A percentile compares a stretch with the other conserved stretches of the same genome.
These are phyloP conservation scores for Oehlia diaphana DNA, from an alignment of 192 early-diverging fungal species.

Conservation along the genomic window DNA sequence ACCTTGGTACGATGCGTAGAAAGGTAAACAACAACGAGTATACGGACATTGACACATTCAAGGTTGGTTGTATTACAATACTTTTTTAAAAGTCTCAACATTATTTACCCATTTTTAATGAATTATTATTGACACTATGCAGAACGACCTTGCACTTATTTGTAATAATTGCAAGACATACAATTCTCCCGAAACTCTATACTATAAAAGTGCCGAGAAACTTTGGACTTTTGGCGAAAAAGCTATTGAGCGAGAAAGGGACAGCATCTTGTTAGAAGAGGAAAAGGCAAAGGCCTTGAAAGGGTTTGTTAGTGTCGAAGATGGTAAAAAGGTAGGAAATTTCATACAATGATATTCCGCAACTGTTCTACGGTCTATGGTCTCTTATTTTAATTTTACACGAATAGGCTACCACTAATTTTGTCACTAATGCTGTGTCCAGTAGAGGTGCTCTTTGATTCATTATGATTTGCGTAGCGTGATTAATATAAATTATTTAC, in stretches of 20 bases:
- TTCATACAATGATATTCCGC: background rate
- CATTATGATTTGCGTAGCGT: background rate
- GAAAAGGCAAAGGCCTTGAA: conserved; percentile 23
- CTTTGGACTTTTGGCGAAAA: conserved; percentile 65
- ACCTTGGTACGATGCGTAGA: conserved; percentile 83
- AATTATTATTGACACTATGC: background rate
- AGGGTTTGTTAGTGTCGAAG: background rate
- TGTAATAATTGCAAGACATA: conserved; percentile 81
- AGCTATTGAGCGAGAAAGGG: conserved; percentile 70
- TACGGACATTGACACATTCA: conserved; percentile 65
- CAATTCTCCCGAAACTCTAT: conserved; percentile 80
- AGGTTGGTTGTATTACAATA: background rate
- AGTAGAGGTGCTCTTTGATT: background rate
- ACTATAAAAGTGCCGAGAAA: conserved; percentile 79
- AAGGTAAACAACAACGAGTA: conserved; percentile 71
- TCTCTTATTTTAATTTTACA: background rate
- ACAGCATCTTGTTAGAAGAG: conserved; percentile 38
- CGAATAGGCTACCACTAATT: background rate
- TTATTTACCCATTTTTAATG: background rate
- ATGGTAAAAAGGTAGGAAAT: background rate
- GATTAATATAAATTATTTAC: background rate
- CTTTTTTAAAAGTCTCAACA: background rate
- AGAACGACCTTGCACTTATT: conserved; percentile 75
- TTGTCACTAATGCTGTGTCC: background rate
- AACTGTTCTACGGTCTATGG: background rate